Percentiles rank a stretch among this genome's conserved stretches.
These are phyloP conservation scores for Arabidopsis lyrata DNA, from an alignment of 441 rosid species.

Conservation along the genomic window DNA sequence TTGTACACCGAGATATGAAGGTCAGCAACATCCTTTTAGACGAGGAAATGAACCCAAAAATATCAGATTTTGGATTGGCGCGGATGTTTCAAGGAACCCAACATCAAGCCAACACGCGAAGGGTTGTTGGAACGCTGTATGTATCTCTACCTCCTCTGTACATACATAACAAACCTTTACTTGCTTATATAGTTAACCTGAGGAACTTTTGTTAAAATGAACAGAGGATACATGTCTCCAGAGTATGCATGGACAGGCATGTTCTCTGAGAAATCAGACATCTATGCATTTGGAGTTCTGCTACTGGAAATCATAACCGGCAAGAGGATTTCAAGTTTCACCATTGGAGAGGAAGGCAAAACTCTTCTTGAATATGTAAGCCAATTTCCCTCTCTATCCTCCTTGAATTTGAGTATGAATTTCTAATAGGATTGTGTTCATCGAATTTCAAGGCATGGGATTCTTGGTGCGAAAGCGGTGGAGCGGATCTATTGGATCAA, in stretches of 20 bases:
- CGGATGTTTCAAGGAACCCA: conserved; percentile 34
- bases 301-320: conserved; percentile 55
- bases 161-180: neutral
- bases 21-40: conserved; percentile 37
- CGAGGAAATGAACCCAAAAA: conserved; percentile 30
- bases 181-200: neutral
- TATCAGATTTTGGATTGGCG: conserved; percentile 40
- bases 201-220: neutral
- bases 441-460: conserved; percentile 48
- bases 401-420: neutral
- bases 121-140: conserved; percentile 39
- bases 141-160: neutral
- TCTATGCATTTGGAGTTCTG: conserved; percentile 62
- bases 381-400: neutral
- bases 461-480: conserved; percentile 45
- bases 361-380: conserved; percentile 58
- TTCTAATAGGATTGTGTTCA: neutral
- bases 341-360: conserved; percentile 45
- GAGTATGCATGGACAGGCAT: conserved; percentile 25
- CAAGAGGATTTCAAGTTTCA: conserved; percentile 35
- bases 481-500: conserved; percentile 45
- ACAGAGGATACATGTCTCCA: conserved; percentile 28
- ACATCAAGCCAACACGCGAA: conserved; percentile 29
- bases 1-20: conserved; percentile 31
- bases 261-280: conserved; percentile 61